Base-by-base conservation (phyloP, 345 rosid species). In the Corymbia maculata region DNA sequence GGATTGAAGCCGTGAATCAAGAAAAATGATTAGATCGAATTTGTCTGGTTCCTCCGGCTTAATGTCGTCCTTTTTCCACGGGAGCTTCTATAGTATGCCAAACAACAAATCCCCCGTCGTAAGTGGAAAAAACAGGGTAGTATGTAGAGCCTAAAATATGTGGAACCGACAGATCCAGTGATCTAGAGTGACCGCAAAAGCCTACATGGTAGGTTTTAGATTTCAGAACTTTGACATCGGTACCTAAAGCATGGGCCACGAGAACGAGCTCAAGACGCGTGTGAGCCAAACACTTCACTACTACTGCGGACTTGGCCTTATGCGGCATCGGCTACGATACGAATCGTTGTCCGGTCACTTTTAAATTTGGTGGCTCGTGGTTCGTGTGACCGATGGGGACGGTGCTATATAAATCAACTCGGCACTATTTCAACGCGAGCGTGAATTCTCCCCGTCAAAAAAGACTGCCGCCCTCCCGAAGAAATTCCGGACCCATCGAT, bases 1-100 rank as follows among this genome's bases (percentile, higher is more conserved):
- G 49, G 24, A 19, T 12, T 19, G 84, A 42, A 42, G 15, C 1
- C 0, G 0, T 0, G 14, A 75, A 21, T 14, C 49, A 42, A 75
- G 22, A 42, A 61, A 75, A 75, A 42, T 42, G 82, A 42, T 12
- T 1, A 6, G 26, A 75, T 75, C 19, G 49, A 5, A 75, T 10
- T 16, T 44, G 11, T 36, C 36, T 42, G 49, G 28, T 42, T 19
- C 49, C 0, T 26, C 11, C 5, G 1, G 26, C 42, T 42, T 19
- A 19, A 9, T 19, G 49, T 19, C 45, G 13, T 75, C 26, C 49
- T 70, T 32, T 32, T 32, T 32, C 47, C 45, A 6, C 32, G 9
- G 24, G 45, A 70, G 26, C 14, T 36, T 75, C 26, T 19, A 9
- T 36, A 26, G 82, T 42, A 75, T 42, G 14, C 26, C 4, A 49